Evolutionary conservation across 768 basidiomycete species (phyloP), one percentile per base, ranked within the genome.

Genomic region (Galerina marginata): DNA sequence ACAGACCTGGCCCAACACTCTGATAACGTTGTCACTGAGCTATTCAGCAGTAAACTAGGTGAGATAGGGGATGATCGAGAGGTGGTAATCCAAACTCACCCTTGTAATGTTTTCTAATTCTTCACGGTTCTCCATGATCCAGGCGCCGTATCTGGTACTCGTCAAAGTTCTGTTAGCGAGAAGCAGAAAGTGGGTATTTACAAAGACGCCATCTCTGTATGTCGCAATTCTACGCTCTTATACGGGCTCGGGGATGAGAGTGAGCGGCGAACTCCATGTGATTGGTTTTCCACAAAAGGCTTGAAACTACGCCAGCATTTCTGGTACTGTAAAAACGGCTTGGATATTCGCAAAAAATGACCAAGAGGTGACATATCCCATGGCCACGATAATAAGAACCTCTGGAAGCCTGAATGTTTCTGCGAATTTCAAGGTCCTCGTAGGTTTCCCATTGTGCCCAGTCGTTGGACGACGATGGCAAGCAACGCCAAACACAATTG

Each of bases 1-100:
- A 38, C 20, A 46, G 44, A 91, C 92, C 86, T 93, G 91, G 3
- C 90, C 92, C 16, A 94, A 74, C 7, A 94, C 79, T 62, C 92
- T 79, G 6, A 87, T 76, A 1, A 93, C 86, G 57, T 82, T 79
- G 25, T 85, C 81, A 66, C 87, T 92, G 55, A 94, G 77, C 92
- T 93, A 66, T 56, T 40, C 6, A 43, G 36, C 36, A 46, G 11
- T n/a, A 40, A 36, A 44, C 36, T 37, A 60, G 56, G 56, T 63
- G 54, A 44, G 9, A 45, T 47, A 52, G 20, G 11, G 9, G 4
- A 12, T 20, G 20, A 20, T 20, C 23, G 3, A 10, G 4, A 14
- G 23, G 43, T 15, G 36, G 2, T 25, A 48, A 33, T 12, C 2
- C 9, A n/a, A 14, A 65, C 79, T 60, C 67, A 88, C 89, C 75